phyloP scores from a whole-genome alignment of 2,329 filamentous ascomycete species.

The Diaporthe sp. region DNA sequence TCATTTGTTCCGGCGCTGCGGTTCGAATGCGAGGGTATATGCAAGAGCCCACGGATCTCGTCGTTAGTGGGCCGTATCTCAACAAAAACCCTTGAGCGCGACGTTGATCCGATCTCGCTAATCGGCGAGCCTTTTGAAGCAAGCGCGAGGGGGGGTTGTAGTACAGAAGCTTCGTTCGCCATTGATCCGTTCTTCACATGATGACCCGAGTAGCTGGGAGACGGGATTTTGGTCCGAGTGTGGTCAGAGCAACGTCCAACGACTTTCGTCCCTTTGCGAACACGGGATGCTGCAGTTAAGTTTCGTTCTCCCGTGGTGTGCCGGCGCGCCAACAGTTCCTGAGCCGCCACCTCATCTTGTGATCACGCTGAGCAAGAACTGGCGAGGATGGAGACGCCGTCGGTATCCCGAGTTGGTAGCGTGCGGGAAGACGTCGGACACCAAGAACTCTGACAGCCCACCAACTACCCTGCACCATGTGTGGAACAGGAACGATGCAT shows the following conservation, averaged over 20 bases:
- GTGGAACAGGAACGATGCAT: slow-evolving; percentile 14
- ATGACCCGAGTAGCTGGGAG: slow-evolving; percentile 22
- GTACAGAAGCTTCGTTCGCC: slow-evolving; percentile 7
- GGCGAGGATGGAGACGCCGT: background rate
- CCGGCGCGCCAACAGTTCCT: background rate
- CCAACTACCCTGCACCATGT: background rate
- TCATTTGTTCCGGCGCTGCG: slow-evolving; percentile 34
- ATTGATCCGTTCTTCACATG: background rate
- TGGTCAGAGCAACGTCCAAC: slow-evolving; percentile 1
- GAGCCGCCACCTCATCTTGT: background rate
- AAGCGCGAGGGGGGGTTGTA: background rate
- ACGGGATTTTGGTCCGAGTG: background rate
- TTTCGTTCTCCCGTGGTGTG: background rate
- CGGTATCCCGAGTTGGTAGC: background rate
- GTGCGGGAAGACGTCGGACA: background rate
- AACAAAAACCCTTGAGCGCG: slow-evolving; percentile 32
- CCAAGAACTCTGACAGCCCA: background rate
- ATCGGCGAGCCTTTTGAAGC: slow-evolving; percentile 17
- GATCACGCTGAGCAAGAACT: slow-evolving; percentile 1
- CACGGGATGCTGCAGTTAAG: slow-evolving; percentile 17
- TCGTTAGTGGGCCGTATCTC: slow-evolving; percentile 32
- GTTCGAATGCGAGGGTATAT: slow-evolving; percentile 35
- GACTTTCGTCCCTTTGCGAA: slow-evolving; percentile 3
- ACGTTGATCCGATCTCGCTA: slow-evolving; percentile 33
- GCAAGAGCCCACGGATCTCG: slow-evolving; percentile 34